Conservation (phyloP, 2,329 filamentous ascomycete genomes). For the Diaporthe velutina region DNA sequence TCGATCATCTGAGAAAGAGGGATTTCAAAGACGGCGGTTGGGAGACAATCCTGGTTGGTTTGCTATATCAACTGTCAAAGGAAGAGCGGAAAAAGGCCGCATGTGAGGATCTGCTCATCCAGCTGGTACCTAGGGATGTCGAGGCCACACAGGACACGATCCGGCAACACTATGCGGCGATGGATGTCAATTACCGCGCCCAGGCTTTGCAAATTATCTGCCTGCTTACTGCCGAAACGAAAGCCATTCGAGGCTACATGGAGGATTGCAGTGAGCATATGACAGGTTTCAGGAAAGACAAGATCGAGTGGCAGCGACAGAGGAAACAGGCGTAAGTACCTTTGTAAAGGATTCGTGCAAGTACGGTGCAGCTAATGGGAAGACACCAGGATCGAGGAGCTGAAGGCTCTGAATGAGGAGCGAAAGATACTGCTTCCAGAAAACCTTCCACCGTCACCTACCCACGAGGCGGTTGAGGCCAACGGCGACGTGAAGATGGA, state of each 20-base stretch:
- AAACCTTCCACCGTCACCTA: constrained; percentile 76
- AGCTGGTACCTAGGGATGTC: constrained; percentile 83
- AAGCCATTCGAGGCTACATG: constrained; percentile 87
- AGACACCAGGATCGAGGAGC: constrained; percentile 72
- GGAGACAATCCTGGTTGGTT: constrained; percentile 89
- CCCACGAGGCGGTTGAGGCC: constrained; percentile 60
- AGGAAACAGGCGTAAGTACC: constrained; percentile 73
- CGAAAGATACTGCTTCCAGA: constrained; percentile 79
- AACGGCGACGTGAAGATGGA: constrained; percentile 73
- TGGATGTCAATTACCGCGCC: constrained; percentile 88
- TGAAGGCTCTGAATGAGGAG: constrained; percentile 79
- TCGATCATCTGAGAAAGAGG: constrained; percentile 84
- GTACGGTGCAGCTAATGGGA: constrained; percentile 46
- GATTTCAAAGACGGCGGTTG: constrained; percentile 91
- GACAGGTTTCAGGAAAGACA: constrained; percentile 95
- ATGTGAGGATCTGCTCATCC: constrained; percentile 83
- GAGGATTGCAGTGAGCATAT: constrained; percentile 93
- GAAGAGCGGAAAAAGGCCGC: constrained; percentile 75
- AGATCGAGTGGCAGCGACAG: constrained; percentile 90
- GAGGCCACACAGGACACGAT: constrained; percentile 84
- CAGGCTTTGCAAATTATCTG: constrained; percentile 87
- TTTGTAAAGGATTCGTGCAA: background rate
- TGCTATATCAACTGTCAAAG: constrained; percentile 87
- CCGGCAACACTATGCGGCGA: constrained; percentile 75
- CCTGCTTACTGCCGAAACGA: constrained; percentile 87